Base-by-base conservation (phyloP, 495 filamentous ascomycete species). In the Elaphomyces granulatus region DNA sequence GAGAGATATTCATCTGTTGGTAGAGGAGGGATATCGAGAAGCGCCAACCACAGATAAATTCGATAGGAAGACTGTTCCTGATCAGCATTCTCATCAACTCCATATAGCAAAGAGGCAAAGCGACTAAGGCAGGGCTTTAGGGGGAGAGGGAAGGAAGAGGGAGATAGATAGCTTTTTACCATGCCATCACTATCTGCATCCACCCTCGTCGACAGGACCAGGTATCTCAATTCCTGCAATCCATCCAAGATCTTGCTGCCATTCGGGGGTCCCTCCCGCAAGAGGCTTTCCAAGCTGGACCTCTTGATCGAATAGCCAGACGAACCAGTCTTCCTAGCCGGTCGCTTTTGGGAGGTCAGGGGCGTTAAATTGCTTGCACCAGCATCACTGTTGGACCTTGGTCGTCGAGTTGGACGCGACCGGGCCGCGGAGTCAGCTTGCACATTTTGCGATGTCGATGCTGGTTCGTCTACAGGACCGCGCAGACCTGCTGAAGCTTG, bases 41-140 rank as follows among this genome's bases (percentile, higher is more conserved):
- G 72, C 39, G 92, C 81, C 15, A 94, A 70, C 90, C 90, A 99
- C 40, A 94, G 72, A 56, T 99, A 96, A 45, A 96, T 87, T 46
- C 90, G 76, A 40, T 88, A 74, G 23, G 83, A 72, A n/a, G 90
- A 96, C 87, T 94, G 48, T 28, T 6, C 23, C 23, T 6, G 23
- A 28, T 28, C 12, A 28, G 23, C 12, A 28, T 28, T 28, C 12
- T 12, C n/a, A n/a, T n/a, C n/a, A n/a, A n/a, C n/a, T n/a, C n/a
- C n/a, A n/a, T n/a, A n/a, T n/a, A n/a, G n/a, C n/a, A n/a, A n/a
- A n/a, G n/a, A n/a, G n/a, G n/a, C n/a, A n/a, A n/a, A n/a, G n/a
- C n/a, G n/a, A n/a, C n/a, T n/a, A n/a, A n/a, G n/a, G n/a, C n/a
- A n/a, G n/a, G n/a, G n/a, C n/a, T n/a, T n/a, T n/a, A n/a, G n/a